These are phyloP conservation scores for Pleomassaria siparia DNA, from an alignment of 2,329 filamentous ascomycete genomes.

Conservation along the genomic window DNA sequence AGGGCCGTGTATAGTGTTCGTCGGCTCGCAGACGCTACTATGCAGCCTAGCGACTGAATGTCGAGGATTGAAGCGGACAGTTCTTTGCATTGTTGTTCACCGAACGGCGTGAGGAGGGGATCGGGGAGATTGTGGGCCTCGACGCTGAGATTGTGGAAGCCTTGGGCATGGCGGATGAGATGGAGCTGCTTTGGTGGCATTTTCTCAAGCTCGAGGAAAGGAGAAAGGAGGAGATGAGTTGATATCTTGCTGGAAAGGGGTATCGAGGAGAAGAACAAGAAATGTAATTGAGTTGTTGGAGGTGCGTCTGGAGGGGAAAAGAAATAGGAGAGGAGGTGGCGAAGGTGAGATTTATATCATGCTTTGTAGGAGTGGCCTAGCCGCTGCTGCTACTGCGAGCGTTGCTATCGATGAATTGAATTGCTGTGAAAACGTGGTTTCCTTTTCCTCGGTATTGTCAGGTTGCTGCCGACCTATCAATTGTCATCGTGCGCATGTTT, in stretches of 20 bases:
- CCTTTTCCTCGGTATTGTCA: too few relatives aligned
- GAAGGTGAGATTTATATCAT: not conserved
- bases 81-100: conserved; percentile 69
- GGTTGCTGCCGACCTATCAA: too few relatives aligned
- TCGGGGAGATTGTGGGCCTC: conserved; percentile 75
- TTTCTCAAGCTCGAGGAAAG: too few relatives aligned
- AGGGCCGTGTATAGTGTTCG: conserved; percentile 77
- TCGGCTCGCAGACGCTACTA: conserved; percentile 77
- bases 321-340: not conserved
- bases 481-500: too few relatives aligned
- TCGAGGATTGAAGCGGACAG: conserved; percentile 65
- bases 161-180: conserved; percentile 71
- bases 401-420: too few relatives aligned
- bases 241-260: not conserved
- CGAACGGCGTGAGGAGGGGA: conserved; percentile 74
- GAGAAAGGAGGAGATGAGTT: not conserved
- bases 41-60: conserved; percentile 58
- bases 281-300: not conserved
- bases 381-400: not conserved
- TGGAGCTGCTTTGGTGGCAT: conserved; percentile 30
- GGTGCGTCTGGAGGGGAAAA: not conserved
- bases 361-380: not conserved
- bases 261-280: not conserved
- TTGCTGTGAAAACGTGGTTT: too few relatives aligned
- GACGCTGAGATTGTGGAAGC: conserved; percentile 74